Evolutionary conservation across 2,329 filamentous ascomycete species (phyloP).

Genomic region (Penicillium sp.): DNA sequence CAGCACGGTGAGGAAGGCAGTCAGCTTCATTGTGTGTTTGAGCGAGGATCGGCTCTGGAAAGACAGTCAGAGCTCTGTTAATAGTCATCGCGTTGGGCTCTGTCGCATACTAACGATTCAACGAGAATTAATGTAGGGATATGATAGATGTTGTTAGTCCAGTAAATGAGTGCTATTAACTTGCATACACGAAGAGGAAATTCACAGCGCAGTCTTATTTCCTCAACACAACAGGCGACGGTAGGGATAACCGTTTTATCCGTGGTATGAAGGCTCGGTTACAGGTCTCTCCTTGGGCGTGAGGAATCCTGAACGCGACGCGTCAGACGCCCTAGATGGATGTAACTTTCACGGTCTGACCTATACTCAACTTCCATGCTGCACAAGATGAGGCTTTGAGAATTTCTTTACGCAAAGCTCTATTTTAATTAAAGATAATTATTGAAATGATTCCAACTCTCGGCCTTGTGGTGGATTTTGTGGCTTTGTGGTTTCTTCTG

Average conservation of each 20-base stretch:
- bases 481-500: not conserved
- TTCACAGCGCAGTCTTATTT: not conserved
- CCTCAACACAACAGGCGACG: not conserved
- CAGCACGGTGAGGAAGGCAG: slow-evolving; percentile 10
- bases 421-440: not conserved
- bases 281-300: not conserved
- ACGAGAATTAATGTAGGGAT: no score
- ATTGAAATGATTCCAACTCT: not conserved
- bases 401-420: not conserved
- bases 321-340: not conserved
- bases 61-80: not conserved
- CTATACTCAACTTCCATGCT: not conserved
- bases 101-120: not conserved
- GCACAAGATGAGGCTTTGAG: not conserved
- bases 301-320: not conserved
- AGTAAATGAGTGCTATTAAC: not conserved
- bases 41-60: not conserved
- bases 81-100: not conserved
- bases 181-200: not conserved
- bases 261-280: not conserved
- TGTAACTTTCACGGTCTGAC: not conserved
- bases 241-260: not conserved
- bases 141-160: not conserved
- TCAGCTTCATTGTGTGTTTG: slow-evolving; percentile 16
- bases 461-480: not conserved